Conservation (phyloP, 345 rosid genomes). For the Euphorbia peplus region DNA sequence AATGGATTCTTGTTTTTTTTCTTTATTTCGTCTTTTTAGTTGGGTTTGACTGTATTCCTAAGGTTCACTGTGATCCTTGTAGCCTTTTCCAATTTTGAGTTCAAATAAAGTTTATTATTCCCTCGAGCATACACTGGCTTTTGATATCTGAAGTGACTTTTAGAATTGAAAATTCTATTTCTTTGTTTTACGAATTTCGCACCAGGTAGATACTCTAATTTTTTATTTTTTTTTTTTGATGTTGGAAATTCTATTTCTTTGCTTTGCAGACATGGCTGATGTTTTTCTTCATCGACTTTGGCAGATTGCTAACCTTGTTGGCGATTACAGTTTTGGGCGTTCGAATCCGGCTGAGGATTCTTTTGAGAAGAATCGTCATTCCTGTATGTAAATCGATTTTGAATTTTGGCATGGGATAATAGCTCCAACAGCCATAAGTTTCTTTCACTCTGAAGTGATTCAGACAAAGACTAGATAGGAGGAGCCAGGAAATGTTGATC, state of each 20-base stretch:
- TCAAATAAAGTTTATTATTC: background rate
- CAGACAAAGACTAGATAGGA: background rate
- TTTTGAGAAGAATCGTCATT: background rate
- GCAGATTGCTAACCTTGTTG: constrained; percentile 19
- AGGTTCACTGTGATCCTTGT: background rate
- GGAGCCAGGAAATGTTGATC: constrained; percentile 18
- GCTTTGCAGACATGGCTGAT: background rate
- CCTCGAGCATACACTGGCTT: background rate
- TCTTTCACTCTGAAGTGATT: background rate
- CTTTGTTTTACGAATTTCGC: background rate
- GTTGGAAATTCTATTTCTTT: background rate
- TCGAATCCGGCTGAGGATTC: background rate
- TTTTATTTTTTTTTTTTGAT: no score
- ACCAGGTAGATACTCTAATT: no score
- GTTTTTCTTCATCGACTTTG: background rate
- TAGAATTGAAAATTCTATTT: background rate
- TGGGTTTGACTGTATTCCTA: background rate
- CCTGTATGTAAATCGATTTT: constrained; percentile 29
- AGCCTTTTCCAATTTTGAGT: background rate
- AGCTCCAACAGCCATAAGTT: constrained; percentile 8
- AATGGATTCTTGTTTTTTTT: no score
- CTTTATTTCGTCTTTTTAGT: no score
- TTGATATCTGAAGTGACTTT: background rate
- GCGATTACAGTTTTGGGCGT: constrained; percentile 9
- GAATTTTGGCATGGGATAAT: constrained; percentile 20